phyloP scores from a whole-genome alignment of 2,329 filamentous ascomycete species.

The Parastagonospora nodorum region DNA sequence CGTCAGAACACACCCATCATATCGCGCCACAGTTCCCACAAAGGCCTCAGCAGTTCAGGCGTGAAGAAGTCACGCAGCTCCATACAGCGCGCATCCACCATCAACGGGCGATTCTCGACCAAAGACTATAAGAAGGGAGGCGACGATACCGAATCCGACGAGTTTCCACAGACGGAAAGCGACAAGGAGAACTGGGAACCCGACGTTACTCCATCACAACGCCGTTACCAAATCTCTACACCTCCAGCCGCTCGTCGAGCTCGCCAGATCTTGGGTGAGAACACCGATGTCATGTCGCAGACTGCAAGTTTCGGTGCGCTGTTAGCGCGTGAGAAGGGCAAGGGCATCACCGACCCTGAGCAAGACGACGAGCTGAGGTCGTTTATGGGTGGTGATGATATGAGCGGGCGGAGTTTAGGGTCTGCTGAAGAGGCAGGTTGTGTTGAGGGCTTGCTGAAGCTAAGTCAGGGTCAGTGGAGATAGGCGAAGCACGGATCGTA shows the following conservation, averaged over 20 bases:
- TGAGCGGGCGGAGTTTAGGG: conserved; percentile 57
- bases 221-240: conserved; percentile 31
- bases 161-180: conserved; percentile 70
- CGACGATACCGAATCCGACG: conserved; percentile 49
- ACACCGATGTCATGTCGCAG: conserved; percentile 47
- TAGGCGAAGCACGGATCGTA: conserved; percentile 18
- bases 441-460: conserved; percentile 82
- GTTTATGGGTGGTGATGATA: conserved; percentile 72
- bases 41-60: conserved; percentile 36
- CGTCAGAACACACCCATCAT: conserved; percentile 66
- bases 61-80: conserved; percentile 43
- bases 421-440: conserved; percentile 75
- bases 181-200: conserved; percentile 92
- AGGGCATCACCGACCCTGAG: conserved; percentile 49
- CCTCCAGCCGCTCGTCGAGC: conserved; percentile 37
- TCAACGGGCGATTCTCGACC: conserved; percentile 40
- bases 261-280: conserved; percentile 56
- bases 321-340: conserved; percentile 39
- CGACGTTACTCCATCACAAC: conserved; percentile 38
- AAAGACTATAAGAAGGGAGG: conserved; percentile 29
- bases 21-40: conserved; percentile 33
- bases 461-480: conserved; percentile 90
- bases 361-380: conserved; percentile 69
- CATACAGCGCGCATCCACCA: conserved; percentile 44
- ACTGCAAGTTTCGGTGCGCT: conserved; percentile 44